Percentiles rank a stretch among this genome's conserved stretches.
phyloP scores from a whole-genome alignment of 306 rosid genomes.

The Cucurbita moschata region DNA sequence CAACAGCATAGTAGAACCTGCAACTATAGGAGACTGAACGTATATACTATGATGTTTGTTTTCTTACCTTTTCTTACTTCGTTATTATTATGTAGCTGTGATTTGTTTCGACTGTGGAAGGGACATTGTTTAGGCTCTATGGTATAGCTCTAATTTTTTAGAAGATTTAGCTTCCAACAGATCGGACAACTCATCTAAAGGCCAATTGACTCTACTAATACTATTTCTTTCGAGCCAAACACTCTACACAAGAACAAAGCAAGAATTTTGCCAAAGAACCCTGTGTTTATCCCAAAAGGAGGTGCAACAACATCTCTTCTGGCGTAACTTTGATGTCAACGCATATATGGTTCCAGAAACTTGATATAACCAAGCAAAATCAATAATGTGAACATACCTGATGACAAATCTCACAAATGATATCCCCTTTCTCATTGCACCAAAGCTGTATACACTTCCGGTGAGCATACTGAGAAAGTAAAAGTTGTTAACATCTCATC shows the following conservation, averaged over 20 bases:
- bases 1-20: too few species aligned
- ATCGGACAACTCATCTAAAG: not conserved
- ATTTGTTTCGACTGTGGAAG: too few species aligned
- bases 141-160: too few species aligned
- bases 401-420: conserved; percentile 85
- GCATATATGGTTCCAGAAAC: not conserved
- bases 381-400: conserved; percentile 37
- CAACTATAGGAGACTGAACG: too few species aligned
- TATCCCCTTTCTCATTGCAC: conserved; percentile 98
- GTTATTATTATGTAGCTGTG: too few species aligned
- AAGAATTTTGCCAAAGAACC: not conserved
- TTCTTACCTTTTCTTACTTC: too few species aligned
- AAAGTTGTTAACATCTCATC: conserved; percentile 6
- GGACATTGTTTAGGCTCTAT: too few species aligned
- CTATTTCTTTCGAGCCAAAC: not conserved
- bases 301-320: not conserved
- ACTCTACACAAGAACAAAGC: not conserved
- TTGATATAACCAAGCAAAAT: not conserved
- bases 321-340: not conserved
- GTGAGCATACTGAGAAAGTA: conserved; percentile 67
- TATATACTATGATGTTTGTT: too few species aligned
- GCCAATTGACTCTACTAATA: not conserved
- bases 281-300: not conserved
- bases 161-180: too few species aligned
- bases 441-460: conserved; percentile 95